These are phyloP conservation scores for Cryptococcus depauperatus DNA, from an alignment of 1,284 basidiomycete genomes.

Conservation along the genomic window DNA sequence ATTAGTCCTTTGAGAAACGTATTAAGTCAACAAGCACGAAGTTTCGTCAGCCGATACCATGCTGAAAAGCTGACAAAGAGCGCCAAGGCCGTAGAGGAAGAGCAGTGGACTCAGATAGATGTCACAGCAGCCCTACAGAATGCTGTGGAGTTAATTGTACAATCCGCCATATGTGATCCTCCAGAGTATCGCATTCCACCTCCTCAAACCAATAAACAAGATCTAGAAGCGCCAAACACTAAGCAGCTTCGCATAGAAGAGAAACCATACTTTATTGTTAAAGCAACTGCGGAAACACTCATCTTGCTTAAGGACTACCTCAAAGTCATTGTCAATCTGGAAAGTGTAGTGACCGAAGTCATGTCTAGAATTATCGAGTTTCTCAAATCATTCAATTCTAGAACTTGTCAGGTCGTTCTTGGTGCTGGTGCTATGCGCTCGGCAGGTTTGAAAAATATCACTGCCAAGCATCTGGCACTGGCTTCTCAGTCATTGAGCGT, in stretches of 20 bases:
- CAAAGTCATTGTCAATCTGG: slow-evolving; percentile 76
- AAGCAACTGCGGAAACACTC: slow-evolving; percentile 73
- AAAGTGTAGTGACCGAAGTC: slow-evolving; percentile 81
- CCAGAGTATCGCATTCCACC: slow-evolving; percentile 54
- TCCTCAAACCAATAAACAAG: neutral
- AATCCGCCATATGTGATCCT: slow-evolving; percentile 73
- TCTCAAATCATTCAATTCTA: slow-evolving; percentile 89
- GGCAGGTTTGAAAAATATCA: slow-evolving; percentile 95
- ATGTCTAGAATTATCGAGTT: slow-evolving; percentile 94
- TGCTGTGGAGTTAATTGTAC: slow-evolving; percentile 64
- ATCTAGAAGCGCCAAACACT: slow-evolving; percentile 1
- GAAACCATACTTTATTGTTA: slow-evolving; percentile 71
- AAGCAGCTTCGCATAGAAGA: slow-evolving; percentile 80
- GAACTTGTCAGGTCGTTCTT: slow-evolving; percentile 95
- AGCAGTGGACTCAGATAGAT: slow-evolving; percentile 59
- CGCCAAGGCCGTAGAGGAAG: slow-evolving; percentile 66
- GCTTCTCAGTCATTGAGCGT: slow-evolving; percentile 92
- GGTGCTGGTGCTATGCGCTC: slow-evolving; percentile 97
- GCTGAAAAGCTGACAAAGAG: slow-evolving; percentile 69
- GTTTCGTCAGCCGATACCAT: slow-evolving; percentile 80
- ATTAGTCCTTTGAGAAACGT: slow-evolving; percentile 81
- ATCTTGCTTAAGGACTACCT: slow-evolving; percentile 77
- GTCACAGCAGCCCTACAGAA: slow-evolving; percentile 61
- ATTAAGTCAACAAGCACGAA: slow-evolving; percentile 69
- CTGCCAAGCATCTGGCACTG: slow-evolving; percentile 91